Conservation (phyloP, 202 grass and related monocot genomes). For the Dendrocalamus latiflorus region DNA sequence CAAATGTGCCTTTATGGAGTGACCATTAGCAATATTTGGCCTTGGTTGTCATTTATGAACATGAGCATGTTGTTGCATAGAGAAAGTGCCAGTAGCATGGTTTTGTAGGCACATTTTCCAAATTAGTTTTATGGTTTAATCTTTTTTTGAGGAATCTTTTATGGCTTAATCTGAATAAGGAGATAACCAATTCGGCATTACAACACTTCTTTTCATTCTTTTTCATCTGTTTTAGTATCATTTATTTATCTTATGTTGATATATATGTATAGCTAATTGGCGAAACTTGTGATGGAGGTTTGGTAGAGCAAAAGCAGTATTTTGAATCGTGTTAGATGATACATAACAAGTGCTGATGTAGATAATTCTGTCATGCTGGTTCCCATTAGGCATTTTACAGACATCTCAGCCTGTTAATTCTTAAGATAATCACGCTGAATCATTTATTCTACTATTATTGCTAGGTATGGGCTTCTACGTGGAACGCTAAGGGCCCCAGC, state of each 20-base stretch:
- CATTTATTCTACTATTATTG: neutral
- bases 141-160: too few species aligned
- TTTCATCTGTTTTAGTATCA: neutral
- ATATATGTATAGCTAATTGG: neutral
- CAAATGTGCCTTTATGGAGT: too few species aligned
- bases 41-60: too few species aligned
- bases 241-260: neutral
- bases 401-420: neutral
- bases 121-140: too few species aligned
- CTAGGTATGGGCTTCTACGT: conserved; percentile 77
- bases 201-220: neutral
- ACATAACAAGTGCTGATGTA: neutral
- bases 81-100: too few species aligned
- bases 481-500: conserved; percentile 81
- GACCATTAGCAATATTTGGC: too few species aligned
- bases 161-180: too few species aligned
- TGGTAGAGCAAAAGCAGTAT: conserved; percentile 1
- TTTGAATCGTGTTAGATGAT: neutral
- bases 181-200: neutral
- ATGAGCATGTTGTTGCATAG: too few species aligned
- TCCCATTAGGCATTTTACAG: neutral
- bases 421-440: conserved; percentile 18
- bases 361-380: neutral
- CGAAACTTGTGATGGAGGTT: neutral
- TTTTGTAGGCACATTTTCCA: too few species aligned